Conservation (phyloP, 2,329 filamentous ascomycete genomes). For the Sphaceloma murrayae region DNA sequence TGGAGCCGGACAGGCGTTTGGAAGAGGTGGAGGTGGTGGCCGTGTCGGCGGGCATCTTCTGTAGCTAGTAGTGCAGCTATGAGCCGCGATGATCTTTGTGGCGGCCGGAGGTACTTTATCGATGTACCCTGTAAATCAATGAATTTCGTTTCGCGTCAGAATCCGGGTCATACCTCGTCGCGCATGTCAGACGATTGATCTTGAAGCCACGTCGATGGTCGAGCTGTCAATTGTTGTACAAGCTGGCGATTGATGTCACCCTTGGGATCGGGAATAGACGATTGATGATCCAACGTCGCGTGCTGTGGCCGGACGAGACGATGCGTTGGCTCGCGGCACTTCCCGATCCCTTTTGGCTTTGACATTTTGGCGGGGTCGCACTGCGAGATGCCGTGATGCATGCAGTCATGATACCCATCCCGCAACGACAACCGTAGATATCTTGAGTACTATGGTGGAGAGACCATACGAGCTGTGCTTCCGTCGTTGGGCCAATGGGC, state of each 20-base stretch:
- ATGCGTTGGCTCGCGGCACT: conserved; percentile 2
- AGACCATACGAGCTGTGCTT: too few relatives aligned
- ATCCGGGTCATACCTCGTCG: too few relatives aligned
- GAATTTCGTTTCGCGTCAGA: background rate
- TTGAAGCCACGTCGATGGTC: background rate
- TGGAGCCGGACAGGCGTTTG: conserved; percentile 12
- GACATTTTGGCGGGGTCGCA: conserved; percentile 6
- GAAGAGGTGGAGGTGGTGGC: conserved; percentile 3
- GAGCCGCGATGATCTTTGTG: conserved; percentile 12
- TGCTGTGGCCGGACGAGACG: conserved; percentile 7
- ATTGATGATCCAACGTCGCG: conserved; percentile 7
- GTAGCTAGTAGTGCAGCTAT: conserved; percentile 14
- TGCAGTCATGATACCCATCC: background rate
- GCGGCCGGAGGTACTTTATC: conserved; percentile 5
- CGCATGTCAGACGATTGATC: too few relatives aligned
- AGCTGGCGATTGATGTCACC: background rate
- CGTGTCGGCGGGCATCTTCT: conserved; percentile 12
- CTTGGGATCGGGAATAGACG: conserved; percentile 8
- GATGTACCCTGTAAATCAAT: conserved; percentile 9
- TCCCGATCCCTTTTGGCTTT: background rate
- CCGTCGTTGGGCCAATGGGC: too few relatives aligned
- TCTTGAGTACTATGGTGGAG: too few relatives aligned
- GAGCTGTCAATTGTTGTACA: background rate
- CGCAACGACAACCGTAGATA: too few relatives aligned
- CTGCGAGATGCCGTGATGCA: too few relatives aligned